Evolutionary conservation across 176 grass and related monocot genomes (phyloP), one percentile per base, ranked within the genome.

Genomic region (Elaeis guineensis): DNA sequence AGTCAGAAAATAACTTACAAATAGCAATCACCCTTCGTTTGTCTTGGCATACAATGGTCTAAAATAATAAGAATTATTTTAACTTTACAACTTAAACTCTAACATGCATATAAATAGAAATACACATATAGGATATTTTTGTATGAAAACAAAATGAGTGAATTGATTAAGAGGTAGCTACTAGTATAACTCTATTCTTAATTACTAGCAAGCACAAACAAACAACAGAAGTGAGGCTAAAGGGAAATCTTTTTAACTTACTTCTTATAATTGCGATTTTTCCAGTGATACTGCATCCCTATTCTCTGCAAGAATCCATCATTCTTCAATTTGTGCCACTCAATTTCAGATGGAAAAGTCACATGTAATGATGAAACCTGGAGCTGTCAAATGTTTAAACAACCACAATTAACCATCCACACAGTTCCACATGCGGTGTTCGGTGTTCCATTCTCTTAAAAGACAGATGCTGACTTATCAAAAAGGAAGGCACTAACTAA

Each of bases 211-310:
- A 4, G 6, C 16, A 55, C 19, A 55, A 9, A 55, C 54, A 55
- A 19, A 55, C 19, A 55, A 4, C 58, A 26, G 21, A 59, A 23
- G 23, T 59, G 6, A 17, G 5, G 19, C 6, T 35, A 30, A 39
- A 44, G 11, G 11, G 17, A 54, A 54, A 35, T 54, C 19, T 24
- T 28, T 39, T 17, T 25, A 71, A 60, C 76, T 60, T 53, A 90
- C 92, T 84, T 82, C 72, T 75, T 90, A 65, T 96, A 96, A 61
- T 88, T 87, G 64, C 86, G 76, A 79, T 96, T 96, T 82, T 61
- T 88, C 92, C 92, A 96, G 39, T 96, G 92, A 71, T 90, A 96
- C 54, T 96, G 92, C 80, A 96, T 75, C 54, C 92, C 87, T 2
- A 75, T 85, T 79, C 86, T 87, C 70, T 85, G 86, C 62, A 96